Evolutionary conservation across 2,329 filamentous ascomycete species (phyloP).

Genomic region (Raffaelea albimanens): DNA sequence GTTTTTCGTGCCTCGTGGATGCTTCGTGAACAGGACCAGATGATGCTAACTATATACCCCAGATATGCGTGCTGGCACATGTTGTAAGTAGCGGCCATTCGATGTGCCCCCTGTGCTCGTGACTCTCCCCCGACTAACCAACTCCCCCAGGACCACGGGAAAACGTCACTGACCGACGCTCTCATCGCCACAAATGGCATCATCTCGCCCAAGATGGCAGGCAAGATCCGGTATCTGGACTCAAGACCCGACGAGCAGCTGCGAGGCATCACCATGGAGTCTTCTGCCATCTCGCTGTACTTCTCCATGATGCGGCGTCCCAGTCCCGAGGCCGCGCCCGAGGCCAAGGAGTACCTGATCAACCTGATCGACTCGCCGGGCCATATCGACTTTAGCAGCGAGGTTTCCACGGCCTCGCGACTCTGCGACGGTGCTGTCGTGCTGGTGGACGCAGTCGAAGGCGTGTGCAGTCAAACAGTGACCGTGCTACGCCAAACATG

Average conservation of each 20-base stretch:
- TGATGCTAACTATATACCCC: slow-evolving; percentile 20
- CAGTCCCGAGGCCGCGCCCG: slow-evolving; percentile 56
- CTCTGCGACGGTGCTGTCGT: slow-evolving; percentile 92
- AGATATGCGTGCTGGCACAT: slow-evolving; percentile 90
- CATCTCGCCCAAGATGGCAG: slow-evolving; percentile 93
- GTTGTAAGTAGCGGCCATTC: slow-evolving; percentile 38
- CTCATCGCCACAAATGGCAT: slow-evolving; percentile 98
- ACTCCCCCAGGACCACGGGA: slow-evolving; percentile 70
- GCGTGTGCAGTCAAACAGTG: slow-evolving; percentile 96
- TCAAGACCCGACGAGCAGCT: slow-evolving; percentile 92
- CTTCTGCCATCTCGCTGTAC: slow-evolving; percentile 90
- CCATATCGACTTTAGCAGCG: slow-evolving; percentile 97
- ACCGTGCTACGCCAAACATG: slow-evolving; percentile 92
- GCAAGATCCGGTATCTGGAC: slow-evolving; percentile 96
- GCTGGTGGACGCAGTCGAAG: slow-evolving; percentile 91
- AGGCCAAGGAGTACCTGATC: slow-evolving; percentile 83
- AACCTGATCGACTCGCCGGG: slow-evolving; percentile 97
- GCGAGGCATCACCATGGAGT: slow-evolving; percentile 99
- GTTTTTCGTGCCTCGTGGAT: neutral
- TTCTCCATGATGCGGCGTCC: slow-evolving; percentile 82
- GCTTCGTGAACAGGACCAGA: neutral
- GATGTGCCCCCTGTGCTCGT: no score
- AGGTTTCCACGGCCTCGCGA: slow-evolving; percentile 90
- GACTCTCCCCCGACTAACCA: no score
- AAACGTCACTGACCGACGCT: slow-evolving; percentile 92